A percentile compares a stretch with the other conserved stretches of the same genome.
phyloP scores from a whole-genome alignment of 768 basidiomycete species.

The Boletus vinaceobasis region DNA sequence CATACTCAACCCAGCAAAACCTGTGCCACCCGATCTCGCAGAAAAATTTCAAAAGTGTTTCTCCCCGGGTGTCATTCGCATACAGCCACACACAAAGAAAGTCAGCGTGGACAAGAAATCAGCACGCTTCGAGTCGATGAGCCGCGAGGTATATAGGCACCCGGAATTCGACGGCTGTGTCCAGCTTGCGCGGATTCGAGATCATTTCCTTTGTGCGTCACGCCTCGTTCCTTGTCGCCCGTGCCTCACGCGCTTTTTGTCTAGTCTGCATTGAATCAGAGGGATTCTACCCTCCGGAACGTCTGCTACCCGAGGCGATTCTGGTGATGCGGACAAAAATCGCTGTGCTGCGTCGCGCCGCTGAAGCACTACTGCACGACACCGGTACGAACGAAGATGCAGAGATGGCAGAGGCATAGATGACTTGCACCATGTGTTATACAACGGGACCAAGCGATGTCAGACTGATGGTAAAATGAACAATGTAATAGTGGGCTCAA shows the following conservation, averaged over 20 bases:
- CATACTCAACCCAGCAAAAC: constrained; percentile 59
- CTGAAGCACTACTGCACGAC: constrained; percentile 52
- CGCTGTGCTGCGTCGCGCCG: constrained; percentile 51
- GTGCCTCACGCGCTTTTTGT: constrained; percentile 4
- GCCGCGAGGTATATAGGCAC: constrained; percentile 87
- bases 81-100: constrained; percentile 54
- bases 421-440: neutral
- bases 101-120: constrained; percentile 61
- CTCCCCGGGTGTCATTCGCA: constrained; percentile 71
- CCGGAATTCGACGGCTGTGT: constrained; percentile 85
- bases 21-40: constrained; percentile 73
- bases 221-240: neutral
- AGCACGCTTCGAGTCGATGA: constrained; percentile 84
- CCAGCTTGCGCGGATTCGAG: constrained; percentile 78
- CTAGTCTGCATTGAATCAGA: constrained; percentile 89
- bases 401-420: constrained; percentile 47
- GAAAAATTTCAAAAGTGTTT: constrained; percentile 88
- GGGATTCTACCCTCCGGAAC: constrained; percentile 81
- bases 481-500: neutral
- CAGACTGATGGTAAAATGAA: neutral
- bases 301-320: constrained; percentile 76
- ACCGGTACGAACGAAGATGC: constrained; percentile 44
- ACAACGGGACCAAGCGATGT: neutral
- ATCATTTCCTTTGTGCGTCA: constrained; percentile 87
- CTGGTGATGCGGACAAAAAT: constrained; percentile 83